Conservation (phyloP, 345 rosid species). For the Populus euphratica region DNA sequence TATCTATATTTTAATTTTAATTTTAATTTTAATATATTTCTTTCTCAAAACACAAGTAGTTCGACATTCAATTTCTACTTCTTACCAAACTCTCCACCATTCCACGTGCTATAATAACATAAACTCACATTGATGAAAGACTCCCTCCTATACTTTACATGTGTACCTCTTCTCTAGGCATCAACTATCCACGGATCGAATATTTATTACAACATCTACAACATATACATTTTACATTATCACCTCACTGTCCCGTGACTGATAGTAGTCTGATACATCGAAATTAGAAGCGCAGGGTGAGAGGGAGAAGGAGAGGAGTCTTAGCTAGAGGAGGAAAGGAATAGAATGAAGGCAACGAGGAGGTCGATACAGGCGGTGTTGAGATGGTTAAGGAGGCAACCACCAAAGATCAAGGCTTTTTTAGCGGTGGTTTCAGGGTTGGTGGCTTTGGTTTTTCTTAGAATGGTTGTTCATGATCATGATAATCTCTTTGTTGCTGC, state of each 20-base stretch:
- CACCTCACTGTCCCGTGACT: not conserved
- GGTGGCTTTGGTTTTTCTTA: constrained; percentile 76
- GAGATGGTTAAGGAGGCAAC: constrained; percentile 87
- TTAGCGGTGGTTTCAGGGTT: constrained; percentile 84
- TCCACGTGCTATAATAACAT: not conserved
- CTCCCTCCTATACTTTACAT: not conserved
- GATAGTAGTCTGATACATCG: not conserved
- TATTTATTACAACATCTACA: not conserved
- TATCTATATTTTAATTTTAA: no score
- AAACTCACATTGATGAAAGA: not conserved
- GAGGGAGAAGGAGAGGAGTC: not conserved
- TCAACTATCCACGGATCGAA: not conserved
- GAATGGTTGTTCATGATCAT: constrained; percentile 89
- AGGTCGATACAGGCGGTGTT: constrained; percentile 69
- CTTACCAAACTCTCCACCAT: constrained; percentile 1
- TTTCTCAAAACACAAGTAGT: not conserved
- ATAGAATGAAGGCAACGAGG: constrained; percentile 51
- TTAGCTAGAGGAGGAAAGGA: not conserved
- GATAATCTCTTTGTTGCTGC: constrained; percentile 97
- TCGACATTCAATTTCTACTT: not conserved
- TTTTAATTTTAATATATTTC: no score
- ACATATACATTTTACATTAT: no score
- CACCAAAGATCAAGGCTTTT: constrained; percentile 95
- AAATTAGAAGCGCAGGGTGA: not conserved
- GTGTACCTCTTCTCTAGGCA: not conserved